These are phyloP conservation scores for Bryoerythrophyllum caledonicum DNA, from an alignment of 225 moss, liverwort and hornwort genomes.

Conservation along the genomic window DNA sequence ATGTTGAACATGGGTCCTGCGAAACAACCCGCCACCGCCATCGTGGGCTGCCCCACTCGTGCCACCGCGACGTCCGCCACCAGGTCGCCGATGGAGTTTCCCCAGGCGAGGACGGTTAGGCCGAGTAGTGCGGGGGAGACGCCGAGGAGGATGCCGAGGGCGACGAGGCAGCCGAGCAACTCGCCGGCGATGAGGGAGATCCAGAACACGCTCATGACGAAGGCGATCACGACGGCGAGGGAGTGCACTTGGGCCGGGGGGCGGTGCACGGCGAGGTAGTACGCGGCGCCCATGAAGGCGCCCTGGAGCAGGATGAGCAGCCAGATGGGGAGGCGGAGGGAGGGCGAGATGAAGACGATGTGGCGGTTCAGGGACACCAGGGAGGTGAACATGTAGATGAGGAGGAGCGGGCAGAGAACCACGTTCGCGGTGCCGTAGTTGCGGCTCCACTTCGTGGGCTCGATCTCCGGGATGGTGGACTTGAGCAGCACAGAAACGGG, in stretches of 20 bases:
- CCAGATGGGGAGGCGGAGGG: constrained; percentile 56
- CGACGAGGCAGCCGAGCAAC: constrained; percentile 58
- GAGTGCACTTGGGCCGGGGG: constrained; percentile 52
- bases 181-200: constrained; percentile 66
- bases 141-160: constrained; percentile 56
- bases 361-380: constrained; percentile 52
- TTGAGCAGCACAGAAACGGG: constrained; percentile 60
- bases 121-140: constrained; percentile 62
- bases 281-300: constrained; percentile 56
- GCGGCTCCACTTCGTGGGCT: constrained; percentile 55
- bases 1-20: constrained; percentile 79
- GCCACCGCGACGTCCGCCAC: constrained; percentile 68
- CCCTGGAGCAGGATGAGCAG: constrained; percentile 53
- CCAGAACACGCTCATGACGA: constrained; percentile 68
- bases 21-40: constrained; percentile 69
- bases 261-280: constrained; percentile 50
- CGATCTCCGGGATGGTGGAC: constrained; percentile 60
- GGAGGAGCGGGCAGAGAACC: constrained; percentile 55
- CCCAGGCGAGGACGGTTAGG: constrained; percentile 69
- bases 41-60: constrained; percentile 59
- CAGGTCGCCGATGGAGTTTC: constrained; percentile 65
- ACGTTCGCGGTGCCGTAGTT: constrained; percentile 62
- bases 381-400: constrained; percentile 64
- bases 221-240: constrained; percentile 44
- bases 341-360: constrained; percentile 51